These are phyloP conservation scores for Suillus bovinus DNA, from an alignment of 768 basidiomycete genomes.

Conservation along the genomic window DNA sequence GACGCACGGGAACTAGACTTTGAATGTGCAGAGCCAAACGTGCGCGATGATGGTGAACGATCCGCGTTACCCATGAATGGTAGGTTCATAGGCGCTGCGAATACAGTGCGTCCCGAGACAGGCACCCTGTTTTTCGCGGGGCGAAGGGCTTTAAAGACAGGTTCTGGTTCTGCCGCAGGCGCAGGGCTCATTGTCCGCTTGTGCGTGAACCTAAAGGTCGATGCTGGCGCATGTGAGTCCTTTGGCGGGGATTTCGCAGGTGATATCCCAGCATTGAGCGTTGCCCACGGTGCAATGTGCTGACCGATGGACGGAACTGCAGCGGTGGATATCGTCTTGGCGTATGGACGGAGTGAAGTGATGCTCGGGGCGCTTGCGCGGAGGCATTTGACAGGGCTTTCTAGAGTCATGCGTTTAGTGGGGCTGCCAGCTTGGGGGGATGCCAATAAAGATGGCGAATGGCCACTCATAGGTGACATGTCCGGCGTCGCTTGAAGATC, in stretches of 20 bases:
- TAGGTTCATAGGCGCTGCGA: slow-evolving; percentile 21
- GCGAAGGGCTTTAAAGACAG: slow-evolving; percentile 58
- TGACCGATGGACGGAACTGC: slow-evolving; percentile 41
- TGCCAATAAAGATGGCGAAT: slow-evolving; percentile 18
- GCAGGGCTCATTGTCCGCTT: slow-evolving; percentile 58
- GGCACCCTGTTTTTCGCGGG: slow-evolving; percentile 42
- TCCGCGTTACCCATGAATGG: slow-evolving; percentile 21
- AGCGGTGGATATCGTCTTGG: slow-evolving; percentile 29
- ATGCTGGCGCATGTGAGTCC: slow-evolving; percentile 28
- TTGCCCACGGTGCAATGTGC: slow-evolving; percentile 66
- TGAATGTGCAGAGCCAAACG: slow-evolving; percentile 38
- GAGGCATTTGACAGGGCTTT: slow-evolving; percentile 39
- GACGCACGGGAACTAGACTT: slow-evolving; percentile 28
- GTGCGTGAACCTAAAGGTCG: slow-evolving; percentile 36
- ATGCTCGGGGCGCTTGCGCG: slow-evolving; percentile 43
- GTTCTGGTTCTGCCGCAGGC: slow-evolving; percentile 57
- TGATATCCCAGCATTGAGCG: slow-evolving; percentile 40
- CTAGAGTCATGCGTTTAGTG: slow-evolving; percentile 27
- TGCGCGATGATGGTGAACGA: slow-evolving; percentile 33
- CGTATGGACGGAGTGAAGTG: slow-evolving; percentile 53
- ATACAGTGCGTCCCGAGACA: slow-evolving; percentile 18
- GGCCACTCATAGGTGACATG: slow-evolving; percentile 40
- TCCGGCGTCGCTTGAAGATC: slow-evolving; percentile 75
- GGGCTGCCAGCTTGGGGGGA: slow-evolving; percentile 32
- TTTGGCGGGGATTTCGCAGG: slow-evolving; percentile 34